Evolutionary conservation across 768 basidiomycete genomes (phyloP).

Genomic region (Leucogyrophana mollusca): DNA sequence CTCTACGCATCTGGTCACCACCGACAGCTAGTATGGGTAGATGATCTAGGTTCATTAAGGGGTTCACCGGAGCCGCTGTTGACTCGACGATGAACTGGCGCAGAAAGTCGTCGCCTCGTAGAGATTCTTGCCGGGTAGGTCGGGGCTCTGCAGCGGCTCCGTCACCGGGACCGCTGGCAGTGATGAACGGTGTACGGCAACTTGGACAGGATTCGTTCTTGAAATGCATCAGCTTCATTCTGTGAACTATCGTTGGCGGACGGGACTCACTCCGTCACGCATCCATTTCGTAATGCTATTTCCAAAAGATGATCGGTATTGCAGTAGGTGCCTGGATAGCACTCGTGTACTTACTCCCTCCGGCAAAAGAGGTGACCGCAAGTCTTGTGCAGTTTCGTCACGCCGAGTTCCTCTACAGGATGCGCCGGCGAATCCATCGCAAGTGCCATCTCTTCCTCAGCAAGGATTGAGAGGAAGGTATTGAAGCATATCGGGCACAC

Average conservation of each 20-base stretch:
- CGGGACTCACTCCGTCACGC: conserved; percentile 46
- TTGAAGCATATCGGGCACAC: conserved; percentile 76
- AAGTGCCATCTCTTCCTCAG: conserved; percentile 71
- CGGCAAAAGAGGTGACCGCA: conserved; percentile 79
- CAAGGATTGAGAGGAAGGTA: conserved; percentile 61
- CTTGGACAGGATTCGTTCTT: conserved; percentile 68
- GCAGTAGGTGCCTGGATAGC: conserved; percentile 4
- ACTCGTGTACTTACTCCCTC: conserved; percentile 57
- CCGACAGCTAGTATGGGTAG: conserved; percentile 19
- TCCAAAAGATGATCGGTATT: conserved; percentile 14
- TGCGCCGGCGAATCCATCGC: conserved; percentile 82
- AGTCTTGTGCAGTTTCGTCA: conserved; percentile 55
- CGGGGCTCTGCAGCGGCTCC: conserved; percentile 9
- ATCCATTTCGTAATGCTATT: conserved; percentile 66
- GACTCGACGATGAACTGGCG: conserved; percentile 22
- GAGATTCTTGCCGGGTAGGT: not conserved
- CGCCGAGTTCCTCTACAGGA: conserved; percentile 65
- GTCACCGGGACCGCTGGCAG: conserved; percentile 8
- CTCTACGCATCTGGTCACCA: not conserved
- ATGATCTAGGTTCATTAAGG: conserved; percentile 4
- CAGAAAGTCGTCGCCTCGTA: conserved; percentile 13
- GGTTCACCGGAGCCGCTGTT: conserved; percentile 15
- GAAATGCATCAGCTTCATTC: conserved; percentile 8
- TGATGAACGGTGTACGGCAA: conserved; percentile 53
- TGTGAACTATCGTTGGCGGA: not conserved